Evolutionary conservation across 2,329 filamentous ascomycete genomes (phyloP), one percentile per base, ranked within the genome.

Genomic region (Thielaviopsis musarum): DNA sequence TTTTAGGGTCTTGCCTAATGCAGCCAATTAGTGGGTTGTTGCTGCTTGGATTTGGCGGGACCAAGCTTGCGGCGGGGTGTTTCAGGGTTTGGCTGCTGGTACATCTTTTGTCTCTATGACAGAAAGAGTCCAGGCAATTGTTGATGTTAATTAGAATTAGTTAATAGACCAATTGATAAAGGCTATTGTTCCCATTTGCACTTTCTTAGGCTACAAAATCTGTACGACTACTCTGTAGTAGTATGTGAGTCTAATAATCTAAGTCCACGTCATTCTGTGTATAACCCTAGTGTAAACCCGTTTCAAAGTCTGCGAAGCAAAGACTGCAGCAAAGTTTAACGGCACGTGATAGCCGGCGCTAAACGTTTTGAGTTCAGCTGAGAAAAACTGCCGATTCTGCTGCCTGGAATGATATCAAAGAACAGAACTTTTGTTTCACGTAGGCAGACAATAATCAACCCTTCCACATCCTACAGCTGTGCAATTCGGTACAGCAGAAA

Each of bases 21-120:
- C 45, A 49, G 45, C 17, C 45, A 21, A 19, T 49, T 49, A 45
- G 17, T 17, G 17, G 45, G 45, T 17, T 19, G 19, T 5, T 55
- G 24, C n/a, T 55, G 26, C 53, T 55, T 19, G 52, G 52, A 19
- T 54, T 54, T 54, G 26, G 51, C 17, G 26, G 17, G 34, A 54
- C 26, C 26, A 54, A 54, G 52, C 52, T 63, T 45, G 59, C 28
- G 38, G 38, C 38, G 38, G 38, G 38, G 38, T n/a, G 45, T 49
- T 19, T 51, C 3, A 57, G 26, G 55, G 13, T 57, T 24, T 51
- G 45, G 17, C 12, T 45, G 15, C 15, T 45, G 38, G 38, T 15
- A 17, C 15, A 5, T 45, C 38, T 45, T 45, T 6, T 45, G 38
- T 45, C 38, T 45, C 38, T 45, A 45, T 45, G n/a, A 7, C 3